Conservation (phyloP, 106 monocot genomes). For the Dendrobium nobile region DNA sequence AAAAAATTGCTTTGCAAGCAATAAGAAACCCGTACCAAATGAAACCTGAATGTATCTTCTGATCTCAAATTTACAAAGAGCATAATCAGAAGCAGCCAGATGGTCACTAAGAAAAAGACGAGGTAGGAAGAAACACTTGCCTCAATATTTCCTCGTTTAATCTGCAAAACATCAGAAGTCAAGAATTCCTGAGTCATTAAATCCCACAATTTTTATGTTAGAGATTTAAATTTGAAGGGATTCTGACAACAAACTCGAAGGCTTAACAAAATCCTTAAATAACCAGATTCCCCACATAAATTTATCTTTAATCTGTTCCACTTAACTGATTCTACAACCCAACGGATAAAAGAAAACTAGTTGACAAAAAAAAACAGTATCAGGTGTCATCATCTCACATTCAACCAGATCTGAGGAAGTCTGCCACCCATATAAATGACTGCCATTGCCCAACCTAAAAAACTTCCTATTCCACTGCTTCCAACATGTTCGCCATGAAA, state of each 20-base stretch:
- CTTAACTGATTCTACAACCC: background rate
- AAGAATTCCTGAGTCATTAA: constrained; percentile 7
- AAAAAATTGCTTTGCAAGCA: too few relatives aligned
- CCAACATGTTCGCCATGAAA: constrained; percentile 13
- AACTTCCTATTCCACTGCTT: constrained; percentile 44
- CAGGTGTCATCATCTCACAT: background rate
- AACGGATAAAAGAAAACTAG: background rate
- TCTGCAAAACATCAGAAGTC: constrained; percentile 45
- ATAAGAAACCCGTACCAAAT: too few relatives aligned
- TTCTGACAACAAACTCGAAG: too few relatives aligned
- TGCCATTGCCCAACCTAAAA: constrained; percentile 90
- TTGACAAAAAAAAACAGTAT: background rate
- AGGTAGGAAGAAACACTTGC: constrained; percentile 31
- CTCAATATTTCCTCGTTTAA: constrained; percentile 67
- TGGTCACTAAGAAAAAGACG: background rate
- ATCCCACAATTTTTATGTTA: background rate
- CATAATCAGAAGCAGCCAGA: background rate
- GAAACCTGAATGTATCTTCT: too few relatives aligned
- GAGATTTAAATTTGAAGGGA: background rate
- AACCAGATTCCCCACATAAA: background rate
- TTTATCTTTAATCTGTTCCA: background rate
- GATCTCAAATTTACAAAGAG: background rate
- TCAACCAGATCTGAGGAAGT: constrained; percentile 75
- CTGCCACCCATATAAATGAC: constrained; percentile 81
- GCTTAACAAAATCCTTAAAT: background rate